Evolutionary conservation across 2,329 filamentous ascomycete genomes (phyloP), one percentile per base, ranked within the genome.

Genomic region (Sporothrix sp.): DNA sequence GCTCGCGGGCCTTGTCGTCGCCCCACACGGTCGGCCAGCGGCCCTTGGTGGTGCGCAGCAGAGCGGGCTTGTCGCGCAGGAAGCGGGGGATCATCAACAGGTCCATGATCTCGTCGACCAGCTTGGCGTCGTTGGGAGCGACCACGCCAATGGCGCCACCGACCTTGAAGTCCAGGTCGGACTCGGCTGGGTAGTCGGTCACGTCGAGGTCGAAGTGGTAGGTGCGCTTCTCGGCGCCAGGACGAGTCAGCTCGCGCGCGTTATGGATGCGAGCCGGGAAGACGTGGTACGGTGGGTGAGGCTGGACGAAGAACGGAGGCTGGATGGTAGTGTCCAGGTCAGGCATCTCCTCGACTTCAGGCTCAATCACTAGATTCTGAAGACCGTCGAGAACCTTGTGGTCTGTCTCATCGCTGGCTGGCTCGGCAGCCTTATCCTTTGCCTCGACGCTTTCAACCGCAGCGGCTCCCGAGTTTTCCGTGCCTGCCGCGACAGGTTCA

Each of bases 1-100:
- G 73, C 63, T 93, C 84, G 51, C 93, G 81, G 7, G 90, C 69
- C 66, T 86, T 70, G 18, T 97, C 91, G 2, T 95, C 87, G 37
- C 91, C 93, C 93, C 93, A 98, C 45, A 98, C 94, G 0, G 93
- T 98, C 4, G 93, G 93, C 91, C 91, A 98, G 45, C 93, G 79
- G 30, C 91, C 91, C 54, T 75, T 79, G 32, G 76, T 80, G 0
- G 93, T 97, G 65, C 82, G 82, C 58, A 97, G 70, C 16, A 85
- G 72, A 16, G 95, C 77, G 13, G 85, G 84, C 72, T 87, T 93
- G 68, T 95, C 86, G 27, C 93, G 84, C 54, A 93, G 74, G 62
- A 84, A 87, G 33, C 81, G 84, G 3, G 90, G 90, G 20, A 97
- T 76, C 59, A 86, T 76, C 16, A 98, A 79, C 21, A 84, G 72